Evolutionary conservation across 805 yeast genomes (phyloP).

Genomic region (Zygosaccharomyces siamensis): DNA sequence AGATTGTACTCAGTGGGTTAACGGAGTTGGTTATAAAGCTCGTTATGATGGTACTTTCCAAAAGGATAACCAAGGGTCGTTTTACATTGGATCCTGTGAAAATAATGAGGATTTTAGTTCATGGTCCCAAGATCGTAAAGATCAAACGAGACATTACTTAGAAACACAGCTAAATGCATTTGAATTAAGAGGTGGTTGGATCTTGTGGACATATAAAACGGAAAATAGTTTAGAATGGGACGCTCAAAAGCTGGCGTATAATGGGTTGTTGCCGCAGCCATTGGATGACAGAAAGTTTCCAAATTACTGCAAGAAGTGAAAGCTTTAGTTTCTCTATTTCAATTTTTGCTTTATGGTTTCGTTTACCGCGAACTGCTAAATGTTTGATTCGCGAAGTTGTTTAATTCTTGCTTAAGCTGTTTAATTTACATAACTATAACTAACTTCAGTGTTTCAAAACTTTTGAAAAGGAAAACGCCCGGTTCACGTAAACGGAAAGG

Average conservation of each 20-base stretch:
- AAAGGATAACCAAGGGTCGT: slow-evolving; percentile 32
- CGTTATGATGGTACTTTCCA: slow-evolving; percentile 63
- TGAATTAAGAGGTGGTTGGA: slow-evolving; percentile 77
- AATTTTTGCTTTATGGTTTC: neutral
- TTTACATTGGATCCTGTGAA: slow-evolving; percentile 59
- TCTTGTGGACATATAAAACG: slow-evolving; percentile 92
- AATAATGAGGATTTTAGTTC: slow-evolving; percentile 41
- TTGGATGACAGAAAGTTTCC: slow-evolving; percentile 61
- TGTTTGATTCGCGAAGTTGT: neutral
- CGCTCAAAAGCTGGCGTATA: slow-evolving; percentile 50
- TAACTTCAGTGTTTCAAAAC: neutral
- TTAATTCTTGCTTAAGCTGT: slow-evolving; percentile 3
- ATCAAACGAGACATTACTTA: slow-evolving; percentile 59
- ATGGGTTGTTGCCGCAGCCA: slow-evolving; percentile 78
- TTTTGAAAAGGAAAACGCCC: neutral
- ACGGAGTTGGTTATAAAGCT: slow-evolving; percentile 81
- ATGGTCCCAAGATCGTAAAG: slow-evolving; percentile 58
- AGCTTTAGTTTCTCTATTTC: neutral
- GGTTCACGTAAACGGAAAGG: too few relatives aligned
- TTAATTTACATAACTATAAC: neutral
- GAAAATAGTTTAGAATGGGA: slow-evolving; percentile 86
- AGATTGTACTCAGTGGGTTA: slow-evolving; percentile 84
- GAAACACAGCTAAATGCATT: slow-evolving; percentile 91
- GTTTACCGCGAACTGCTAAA: neutral
- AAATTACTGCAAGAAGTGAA: slow-evolving; percentile 48